Conservation (phyloP, 208 protist species). For the Zelonia costaricensis region DNA sequence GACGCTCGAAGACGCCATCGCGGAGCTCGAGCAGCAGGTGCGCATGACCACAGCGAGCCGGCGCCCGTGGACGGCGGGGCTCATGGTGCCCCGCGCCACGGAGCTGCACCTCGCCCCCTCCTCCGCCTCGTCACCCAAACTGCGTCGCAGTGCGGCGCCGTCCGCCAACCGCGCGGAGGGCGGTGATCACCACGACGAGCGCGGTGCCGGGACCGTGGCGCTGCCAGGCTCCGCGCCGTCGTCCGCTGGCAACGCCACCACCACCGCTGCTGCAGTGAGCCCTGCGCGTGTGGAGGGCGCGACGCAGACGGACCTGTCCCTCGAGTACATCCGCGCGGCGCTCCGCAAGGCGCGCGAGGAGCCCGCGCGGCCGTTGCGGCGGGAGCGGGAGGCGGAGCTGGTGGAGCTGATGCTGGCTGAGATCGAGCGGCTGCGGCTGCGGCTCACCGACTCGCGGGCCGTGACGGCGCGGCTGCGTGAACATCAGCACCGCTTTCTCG, state of each 20-base stretch:
- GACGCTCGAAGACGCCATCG: constrained; percentile 26
- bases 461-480: constrained; percentile 35
- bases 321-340: constrained; percentile 30
- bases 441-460: constrained; percentile 27
- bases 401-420: constrained; percentile 34
- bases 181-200: neutral
- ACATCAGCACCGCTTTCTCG: constrained; percentile 52
- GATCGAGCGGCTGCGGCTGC: constrained; percentile 39
- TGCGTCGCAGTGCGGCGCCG: neutral
- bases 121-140: too few species aligned
- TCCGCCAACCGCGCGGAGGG: neutral
- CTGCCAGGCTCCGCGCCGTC: neutral
- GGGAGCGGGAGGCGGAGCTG: constrained; percentile 35
- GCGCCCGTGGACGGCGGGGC: constrained; percentile 18
- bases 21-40: constrained; percentile 38
- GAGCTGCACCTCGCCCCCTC: neutral
- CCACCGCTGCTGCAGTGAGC: neutral
- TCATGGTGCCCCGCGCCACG: neutral
- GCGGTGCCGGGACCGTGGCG: neutral
- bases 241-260: neutral
- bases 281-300: constrained; percentile 10
- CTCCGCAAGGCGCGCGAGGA: constrained; percentile 13
- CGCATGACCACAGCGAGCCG: constrained; percentile 10
- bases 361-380: constrained; percentile 5
- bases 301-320: constrained; percentile 40